Evolutionary conservation across 768 basidiomycete species (phyloP).

Genomic region (Gloeophyllum trabeum): DNA sequence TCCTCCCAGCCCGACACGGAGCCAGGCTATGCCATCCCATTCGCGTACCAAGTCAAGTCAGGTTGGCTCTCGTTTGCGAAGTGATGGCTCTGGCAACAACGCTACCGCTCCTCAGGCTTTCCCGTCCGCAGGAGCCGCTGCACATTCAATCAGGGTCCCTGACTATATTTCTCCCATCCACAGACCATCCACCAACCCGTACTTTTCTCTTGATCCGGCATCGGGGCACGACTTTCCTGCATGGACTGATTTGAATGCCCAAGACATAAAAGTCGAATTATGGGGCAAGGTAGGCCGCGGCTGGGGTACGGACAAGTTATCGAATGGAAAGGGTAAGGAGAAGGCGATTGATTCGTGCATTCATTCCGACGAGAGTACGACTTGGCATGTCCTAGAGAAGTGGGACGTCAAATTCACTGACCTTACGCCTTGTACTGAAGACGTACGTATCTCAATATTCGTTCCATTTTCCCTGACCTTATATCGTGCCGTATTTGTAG

Average conservation of each 20-base stretch:
- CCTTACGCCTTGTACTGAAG: slow-evolving; percentile 44
- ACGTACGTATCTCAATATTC: too few relatives aligned
- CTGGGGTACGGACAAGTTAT: slow-evolving; percentile 4
- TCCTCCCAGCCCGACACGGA: too few relatives aligned
- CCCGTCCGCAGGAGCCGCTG: too few relatives aligned
- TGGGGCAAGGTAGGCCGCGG: slow-evolving; percentile 36
- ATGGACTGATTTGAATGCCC: slow-evolving; percentile 41
- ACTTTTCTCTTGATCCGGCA: slow-evolving; percentile 48
- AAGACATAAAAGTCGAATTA: slow-evolving; percentile 41
- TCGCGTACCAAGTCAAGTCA: too few relatives aligned
- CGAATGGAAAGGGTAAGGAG: slow-evolving; percentile 33
- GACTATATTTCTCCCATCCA: slow-evolving; percentile 76
- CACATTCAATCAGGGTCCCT: too few relatives aligned
- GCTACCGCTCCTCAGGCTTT: too few relatives aligned
- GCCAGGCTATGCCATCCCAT: too few relatives aligned
- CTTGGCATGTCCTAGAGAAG: slow-evolving; percentile 57
- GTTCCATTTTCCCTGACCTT: too few relatives aligned
- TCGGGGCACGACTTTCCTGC: slow-evolving; percentile 40
- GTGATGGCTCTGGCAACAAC: too few relatives aligned
- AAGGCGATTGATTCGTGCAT: slow-evolving; percentile 18
- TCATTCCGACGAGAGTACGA: slow-evolving; percentile 12
- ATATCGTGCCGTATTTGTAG: too few relatives aligned
- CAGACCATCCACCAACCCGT: slow-evolving; percentile 75
- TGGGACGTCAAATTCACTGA: slow-evolving; percentile 56
- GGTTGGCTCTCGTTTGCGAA: too few relatives aligned